Evolutionary conservation across 441 rosid genomes (phyloP), one percentile per base, ranked within the genome.

Genomic region (Metrosideros polymorpha): DNA sequence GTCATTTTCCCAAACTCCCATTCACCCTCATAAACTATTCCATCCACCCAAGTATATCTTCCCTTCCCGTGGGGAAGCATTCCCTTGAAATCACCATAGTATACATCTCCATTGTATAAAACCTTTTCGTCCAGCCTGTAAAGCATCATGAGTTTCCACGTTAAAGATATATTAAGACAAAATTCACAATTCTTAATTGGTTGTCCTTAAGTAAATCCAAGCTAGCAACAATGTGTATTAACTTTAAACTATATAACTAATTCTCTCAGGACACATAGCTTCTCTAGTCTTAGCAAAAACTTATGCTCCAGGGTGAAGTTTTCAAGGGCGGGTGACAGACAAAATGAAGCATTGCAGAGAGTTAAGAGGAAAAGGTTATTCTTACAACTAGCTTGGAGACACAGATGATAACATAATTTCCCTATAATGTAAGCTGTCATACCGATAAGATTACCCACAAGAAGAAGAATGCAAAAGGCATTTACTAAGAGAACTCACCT

Each of bases 1-100:
- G 95, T 91, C 92, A 98, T 95, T 85, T 93, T 94, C 45, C 99
- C 98, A 61, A 91, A 95, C 91, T 95, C 98, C 99, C 99, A 98
- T 55, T 95, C 96, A 71, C 99, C 99, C 35, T 96, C 96, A 47
- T 95, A 98, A 32, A 92, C 85, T 9, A 95, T 93, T 88, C 94
- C 95, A 89, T 94, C 94, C 0, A 59, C 87, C 99, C 99, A 98
- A 18, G 79, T 89, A 85, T 98, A 98, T 90, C 90, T 93, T 47
- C 99, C 99, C 85, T 91, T 95, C 29, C 98, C 98, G 59, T 92
- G 92, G 89, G 98, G 98, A 88, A 96, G 89, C 10, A 82, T 84
- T 87, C 95, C 97, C 87, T 87, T 90, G 51, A 93, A 91, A 84
- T 89, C 88, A 89, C 99, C 99, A 85, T 54, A 56, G 91, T 93